Percentiles rank a stretch among this genome's conserved stretches.
Conservation (phyloP, 768 basidiomycete genomes). For the Dioszegia crocea region DNA sequence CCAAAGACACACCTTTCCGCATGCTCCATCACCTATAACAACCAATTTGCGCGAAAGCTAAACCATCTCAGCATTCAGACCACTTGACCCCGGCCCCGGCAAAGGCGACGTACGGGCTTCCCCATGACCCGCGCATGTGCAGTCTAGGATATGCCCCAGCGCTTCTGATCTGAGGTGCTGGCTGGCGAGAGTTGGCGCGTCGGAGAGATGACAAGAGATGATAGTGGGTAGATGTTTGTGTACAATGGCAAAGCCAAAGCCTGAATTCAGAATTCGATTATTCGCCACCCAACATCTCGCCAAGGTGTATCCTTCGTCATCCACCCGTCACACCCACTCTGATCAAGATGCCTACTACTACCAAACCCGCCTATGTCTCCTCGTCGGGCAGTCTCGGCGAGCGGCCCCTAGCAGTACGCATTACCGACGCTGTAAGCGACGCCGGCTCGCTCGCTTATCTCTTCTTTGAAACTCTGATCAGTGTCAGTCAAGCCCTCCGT, state of each 20-base stretch:
- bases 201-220: neutral
- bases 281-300: slow-evolving; percentile 1
- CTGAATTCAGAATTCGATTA: neutral
- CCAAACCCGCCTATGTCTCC: slow-evolving; percentile 32
- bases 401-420: slow-evolving; percentile 21
- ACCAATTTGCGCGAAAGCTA: slow-evolving; percentile 61
- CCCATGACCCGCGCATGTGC: slow-evolving; percentile 12
- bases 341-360: slow-evolving; percentile 25
- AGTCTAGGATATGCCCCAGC: slow-evolving; percentile 7
- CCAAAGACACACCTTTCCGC: slow-evolving; percentile 57
- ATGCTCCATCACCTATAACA: slow-evolving; percentile 95
- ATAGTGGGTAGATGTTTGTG: neutral
- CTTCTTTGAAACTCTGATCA: slow-evolving; percentile 37
- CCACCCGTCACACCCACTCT: neutral
- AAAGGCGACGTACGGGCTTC: slow-evolving; percentile 12
- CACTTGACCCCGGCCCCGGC: too few species aligned
- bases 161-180: too few species aligned
- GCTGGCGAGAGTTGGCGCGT: neutral
- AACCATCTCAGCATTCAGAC: too few species aligned
- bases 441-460: slow-evolving; percentile 27
- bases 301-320: neutral
- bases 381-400: slow-evolving; percentile 32
- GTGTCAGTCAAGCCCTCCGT: slow-evolving; percentile 18
- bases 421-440: slow-evolving; percentile 9
- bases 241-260: neutral